phyloP scores from a whole-genome alignment of 169 alveolate genomes.

The Amoebophrya sp. region DNA sequence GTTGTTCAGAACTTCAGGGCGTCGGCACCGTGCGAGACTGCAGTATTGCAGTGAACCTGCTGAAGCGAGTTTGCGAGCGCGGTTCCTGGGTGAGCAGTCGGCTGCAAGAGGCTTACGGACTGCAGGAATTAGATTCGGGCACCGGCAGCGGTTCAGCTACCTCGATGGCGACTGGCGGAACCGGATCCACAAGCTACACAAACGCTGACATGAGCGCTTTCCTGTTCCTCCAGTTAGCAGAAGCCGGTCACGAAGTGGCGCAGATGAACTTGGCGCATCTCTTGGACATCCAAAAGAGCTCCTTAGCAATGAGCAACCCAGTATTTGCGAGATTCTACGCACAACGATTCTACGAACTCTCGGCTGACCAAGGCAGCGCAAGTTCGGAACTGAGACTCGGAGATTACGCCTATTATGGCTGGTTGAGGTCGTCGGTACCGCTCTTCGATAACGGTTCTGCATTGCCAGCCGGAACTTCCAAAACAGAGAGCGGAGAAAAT shows the following conservation, averaged over 20 bases:
- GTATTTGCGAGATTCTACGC: slow-evolving; percentile 37
- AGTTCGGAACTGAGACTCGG: slow-evolving; percentile 53
- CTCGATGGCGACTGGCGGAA: slow-evolving; percentile 29
- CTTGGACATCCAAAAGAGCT: slow-evolving; percentile 45
- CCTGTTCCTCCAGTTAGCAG: slow-evolving; percentile 51
- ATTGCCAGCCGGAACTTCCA: background rate
- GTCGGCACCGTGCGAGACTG: slow-evolving; percentile 57
- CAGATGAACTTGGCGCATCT: slow-evolving; percentile 57
- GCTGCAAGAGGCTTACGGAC: slow-evolving; percentile 50
- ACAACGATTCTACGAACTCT: slow-evolving; percentile 55
- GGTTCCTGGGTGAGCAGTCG: slow-evolving; percentile 51
- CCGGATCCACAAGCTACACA: slow-evolving; percentile 36
- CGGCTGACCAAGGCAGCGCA: slow-evolving; percentile 57
- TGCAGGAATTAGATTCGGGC: background rate
- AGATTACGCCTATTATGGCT: slow-evolving; percentile 40
- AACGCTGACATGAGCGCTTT: slow-evolving; percentile 50
- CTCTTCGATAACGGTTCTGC: background rate
- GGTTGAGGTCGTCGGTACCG: background rate
- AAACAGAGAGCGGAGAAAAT: background rate
- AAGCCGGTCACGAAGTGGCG: slow-evolving; percentile 59
- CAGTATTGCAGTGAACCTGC: slow-evolving; percentile 49
- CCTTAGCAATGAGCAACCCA: slow-evolving; percentile 28
- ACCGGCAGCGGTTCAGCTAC: background rate
- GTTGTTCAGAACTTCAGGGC: too few relatives aligned
- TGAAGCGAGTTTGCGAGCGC: slow-evolving; percentile 54